Evolutionary conservation across 2,329 filamentous ascomycete species (phyloP), one percentile per base, ranked within the genome.

Genomic region (Colletotrichum tanaceti): DNA sequence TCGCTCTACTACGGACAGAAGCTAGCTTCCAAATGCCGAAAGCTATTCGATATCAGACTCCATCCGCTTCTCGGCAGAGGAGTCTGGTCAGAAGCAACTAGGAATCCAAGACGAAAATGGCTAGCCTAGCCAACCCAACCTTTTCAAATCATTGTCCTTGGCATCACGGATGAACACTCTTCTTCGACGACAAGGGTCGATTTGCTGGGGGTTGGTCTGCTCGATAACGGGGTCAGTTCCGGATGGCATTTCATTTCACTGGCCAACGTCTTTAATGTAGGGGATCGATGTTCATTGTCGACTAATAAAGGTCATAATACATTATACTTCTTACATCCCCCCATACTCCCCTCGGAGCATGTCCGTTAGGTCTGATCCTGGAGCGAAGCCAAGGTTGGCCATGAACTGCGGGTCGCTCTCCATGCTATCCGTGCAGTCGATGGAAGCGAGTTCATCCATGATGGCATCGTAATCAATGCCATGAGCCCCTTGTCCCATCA

Each of bases 351-450:
- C 76, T 60, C 59, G 76, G 22, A 68, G 52, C 79, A 87, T 82
- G 71, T 89, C 87, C 0, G 83, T 82, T 58, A 90, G 79, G 65
- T 89, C 87, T 41, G 86, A 85, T 32, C 88, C 88, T 0, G 89
- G 88, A 1, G 85, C 87, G 74, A 90, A 90, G 0, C 89, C 89
- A 22, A 91, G 79, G 72, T 91, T 91, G 52, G 87, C 84, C 88
- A 91, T 89, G 73, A 91, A 90, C 70, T 89, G 86, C 2, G 86
- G 82, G 71, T 90, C 87, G 14, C 84, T 82, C 32, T 87, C 85
- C 52, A 86, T 77, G 43, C 80, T 78, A 61, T 85, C 84, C 0
- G 79, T 78, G 71, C 80, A 83, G 67, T 86, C 84, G 47, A 85
- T 81, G n/a, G 83, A 83, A 20, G 82, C 82, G 35, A 87, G 78